A percentile compares a stretch with the other conserved stretches of the same genome.
These are phyloP conservation scores for Uromyces viciae-fabae DNA, from an alignment of 1,284 basidiomycete genomes.

Conservation along the genomic window DNA sequence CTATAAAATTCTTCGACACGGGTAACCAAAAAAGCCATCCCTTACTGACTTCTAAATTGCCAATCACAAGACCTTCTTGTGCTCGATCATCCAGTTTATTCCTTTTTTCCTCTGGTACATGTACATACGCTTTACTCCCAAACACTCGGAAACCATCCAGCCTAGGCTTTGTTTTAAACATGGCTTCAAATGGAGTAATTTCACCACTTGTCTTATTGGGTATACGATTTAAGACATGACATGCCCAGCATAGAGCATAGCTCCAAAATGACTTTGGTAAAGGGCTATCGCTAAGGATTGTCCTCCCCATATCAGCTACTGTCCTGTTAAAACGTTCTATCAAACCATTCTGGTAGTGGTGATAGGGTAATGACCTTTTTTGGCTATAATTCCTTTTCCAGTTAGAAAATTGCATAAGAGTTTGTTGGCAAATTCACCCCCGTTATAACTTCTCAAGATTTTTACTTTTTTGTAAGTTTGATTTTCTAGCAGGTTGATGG, in stretches of 20 bases:
- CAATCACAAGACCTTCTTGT: background rate
- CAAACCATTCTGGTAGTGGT: constrained; percentile 10
- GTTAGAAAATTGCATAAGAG: background rate
- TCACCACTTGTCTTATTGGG: background rate
- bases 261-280: constrained; percentile 1
- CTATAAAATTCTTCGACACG: background rate
- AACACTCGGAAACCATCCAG: background rate
- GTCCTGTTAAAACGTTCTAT: constrained; percentile 13
- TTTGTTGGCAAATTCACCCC: constrained; percentile 1
- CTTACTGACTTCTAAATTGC: background rate
- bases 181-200: background rate
- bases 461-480: background rate
- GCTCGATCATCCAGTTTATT: background rate
- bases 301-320: background rate
- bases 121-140: background rate
- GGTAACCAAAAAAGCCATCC: constrained; percentile 21
- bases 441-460: background rate
- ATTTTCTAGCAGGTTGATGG: background rate
- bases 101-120: background rate
- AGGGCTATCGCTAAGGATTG: background rate
- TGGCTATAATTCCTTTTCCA: background rate
- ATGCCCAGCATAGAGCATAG: background rate
- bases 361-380: background rate
- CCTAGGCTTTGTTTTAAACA: background rate
- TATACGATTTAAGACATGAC: background rate